Evolutionary conservation across 1,284 basidiomycete genomes (phyloP), one percentile per base, ranked within the genome.

Genomic region (Ganoderma boninense): DNA sequence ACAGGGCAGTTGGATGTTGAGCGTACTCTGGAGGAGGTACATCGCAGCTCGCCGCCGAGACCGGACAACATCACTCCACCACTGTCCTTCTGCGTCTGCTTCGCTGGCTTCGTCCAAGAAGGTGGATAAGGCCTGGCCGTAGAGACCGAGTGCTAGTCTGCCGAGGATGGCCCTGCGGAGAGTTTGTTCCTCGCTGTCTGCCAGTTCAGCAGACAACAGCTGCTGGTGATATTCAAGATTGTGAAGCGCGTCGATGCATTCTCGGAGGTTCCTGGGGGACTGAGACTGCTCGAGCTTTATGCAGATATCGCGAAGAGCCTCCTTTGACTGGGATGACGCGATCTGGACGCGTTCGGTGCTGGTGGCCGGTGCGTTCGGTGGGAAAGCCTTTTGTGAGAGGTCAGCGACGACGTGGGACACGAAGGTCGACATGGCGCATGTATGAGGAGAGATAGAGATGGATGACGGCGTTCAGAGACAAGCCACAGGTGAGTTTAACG

Each of bases 61-160:
- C 44, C 87, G 83, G 70, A 88, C 89, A 60, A 92, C 77, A 64
- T 91, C 88, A 23, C 85, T 83, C 93, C 93, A 95, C 92, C 92
- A 95, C 68, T 93, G 89, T 13, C 90, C 87, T 74, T 94, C 92
- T 6, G 84, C 80, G 75, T 95, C 92, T 8, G 88, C 87, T 56
- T 88, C 79, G 14, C 86, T 84, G 4, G 93, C 91, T 75, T 94
- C 88, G 14, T 82, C 75, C 68, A 95, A 78, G 73, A 87, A 88
- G 20, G 82, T 75, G 68, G 92, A 85, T 74, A 94, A 79, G 1
- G 87, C 84, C 59, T 89, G 83, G 1, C 87, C 84, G 77, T 94
- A 94, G 14, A 92, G 69, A 18, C 84, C 85, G 16, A 90, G 83
- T 1, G 88, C 80, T 16, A 91, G 74, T 76, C 85, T 87, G 60